These are phyloP conservation scores for Lachnellula subtilissima DNA, from an alignment of 2,329 filamentous ascomycete species.

Conservation along the genomic window DNA sequence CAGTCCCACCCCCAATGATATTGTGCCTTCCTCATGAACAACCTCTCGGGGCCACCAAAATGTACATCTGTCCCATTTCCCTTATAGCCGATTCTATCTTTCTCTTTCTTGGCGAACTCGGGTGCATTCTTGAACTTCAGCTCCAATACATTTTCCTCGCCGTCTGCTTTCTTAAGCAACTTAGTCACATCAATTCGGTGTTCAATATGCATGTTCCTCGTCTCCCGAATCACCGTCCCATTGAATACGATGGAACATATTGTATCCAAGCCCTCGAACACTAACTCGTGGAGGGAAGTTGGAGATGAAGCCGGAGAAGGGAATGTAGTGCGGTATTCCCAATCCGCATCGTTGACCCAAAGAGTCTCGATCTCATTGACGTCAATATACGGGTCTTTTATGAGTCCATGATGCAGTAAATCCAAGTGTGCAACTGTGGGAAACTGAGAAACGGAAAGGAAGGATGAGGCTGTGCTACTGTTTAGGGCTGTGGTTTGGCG, in stretches of 20 bases:
- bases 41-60: constrained; percentile 40
- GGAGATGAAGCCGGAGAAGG: constrained; percentile 11
- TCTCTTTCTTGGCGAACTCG: constrained; percentile 19
- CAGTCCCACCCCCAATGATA: constrained; percentile 68
- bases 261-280: constrained; percentile 53
- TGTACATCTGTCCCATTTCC: constrained; percentile 43
- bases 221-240: constrained; percentile 41
- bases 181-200: constrained; percentile 46
- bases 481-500: constrained; percentile 41
- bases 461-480: constrained; percentile 12
- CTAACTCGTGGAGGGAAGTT: constrained; percentile 36
- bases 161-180: constrained; percentile 22
- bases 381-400: constrained; percentile 54
- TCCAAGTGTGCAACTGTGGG: constrained; percentile 63
- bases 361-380: constrained; percentile 55
- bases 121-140: constrained; percentile 22
- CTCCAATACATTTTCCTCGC: constrained; percentile 15
- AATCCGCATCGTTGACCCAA: constrained; percentile 59
- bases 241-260: constrained; percentile 48
- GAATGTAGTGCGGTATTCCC: constrained; percentile 50
- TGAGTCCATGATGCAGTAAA: constrained; percentile 52
- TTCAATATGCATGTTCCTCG: constrained; percentile 50
- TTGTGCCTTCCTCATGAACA: constrained; percentile 60
- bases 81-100: constrained; percentile 29
- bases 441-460: constrained; percentile 36